A percentile compares a stretch with the other conserved stretches of the same genome.
Evolutionary conservation across 2,329 filamentous ascomycete genomes (phyloP).

Genomic region (Acrocalymma vagum): DNA sequence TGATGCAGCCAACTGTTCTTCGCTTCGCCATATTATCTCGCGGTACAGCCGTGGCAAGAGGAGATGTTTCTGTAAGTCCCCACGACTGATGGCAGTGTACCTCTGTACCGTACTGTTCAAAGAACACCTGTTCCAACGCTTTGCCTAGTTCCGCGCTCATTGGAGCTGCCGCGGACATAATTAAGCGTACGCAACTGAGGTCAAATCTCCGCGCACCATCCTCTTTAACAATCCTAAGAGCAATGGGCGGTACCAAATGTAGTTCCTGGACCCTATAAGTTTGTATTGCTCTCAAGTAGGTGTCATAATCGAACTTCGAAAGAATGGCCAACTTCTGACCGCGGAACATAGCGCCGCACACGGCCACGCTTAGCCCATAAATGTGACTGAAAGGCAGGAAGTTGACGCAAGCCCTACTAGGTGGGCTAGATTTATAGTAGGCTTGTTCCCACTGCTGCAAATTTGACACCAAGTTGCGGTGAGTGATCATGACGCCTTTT

Average conservation of each 20-base stretch:
- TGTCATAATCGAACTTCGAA: constrained; percentile 80
- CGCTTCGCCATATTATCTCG: too few species aligned
- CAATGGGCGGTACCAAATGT: constrained; percentile 84
- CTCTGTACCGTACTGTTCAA: constrained; percentile 47
- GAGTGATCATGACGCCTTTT: constrained; percentile 83
- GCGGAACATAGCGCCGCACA: constrained; percentile 73
- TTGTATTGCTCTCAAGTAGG: constrained; percentile 78
- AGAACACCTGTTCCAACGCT: constrained; percentile 75
- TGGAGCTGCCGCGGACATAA: constrained; percentile 87
- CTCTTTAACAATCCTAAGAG: constrained; percentile 80
- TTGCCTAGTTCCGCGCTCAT: constrained; percentile 81
- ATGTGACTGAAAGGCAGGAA: constrained; percentile 92
- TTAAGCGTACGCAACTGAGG: constrained; percentile 77
- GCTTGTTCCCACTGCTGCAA: too few species aligned
- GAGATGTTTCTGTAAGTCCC: constrained; percentile 28
- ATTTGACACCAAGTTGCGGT: constrained; percentile 79
- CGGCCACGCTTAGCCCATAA: constrained; percentile 78
- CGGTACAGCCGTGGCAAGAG: too few species aligned
- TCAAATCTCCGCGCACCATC: constrained; percentile 82
- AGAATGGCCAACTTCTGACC: constrained; percentile 75
- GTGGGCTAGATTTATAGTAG: too few species aligned
- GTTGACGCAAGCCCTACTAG: too few species aligned
- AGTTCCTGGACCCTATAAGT: constrained; percentile 76
- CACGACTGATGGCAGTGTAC: constrained; percentile 28
- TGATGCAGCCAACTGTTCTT: background rate